Percentiles rank a stretch among this genome's conserved stretches.
These are phyloP conservation scores for Rosa persica DNA, from an alignment of 306 rosid species.

Conservation along the genomic window DNA sequence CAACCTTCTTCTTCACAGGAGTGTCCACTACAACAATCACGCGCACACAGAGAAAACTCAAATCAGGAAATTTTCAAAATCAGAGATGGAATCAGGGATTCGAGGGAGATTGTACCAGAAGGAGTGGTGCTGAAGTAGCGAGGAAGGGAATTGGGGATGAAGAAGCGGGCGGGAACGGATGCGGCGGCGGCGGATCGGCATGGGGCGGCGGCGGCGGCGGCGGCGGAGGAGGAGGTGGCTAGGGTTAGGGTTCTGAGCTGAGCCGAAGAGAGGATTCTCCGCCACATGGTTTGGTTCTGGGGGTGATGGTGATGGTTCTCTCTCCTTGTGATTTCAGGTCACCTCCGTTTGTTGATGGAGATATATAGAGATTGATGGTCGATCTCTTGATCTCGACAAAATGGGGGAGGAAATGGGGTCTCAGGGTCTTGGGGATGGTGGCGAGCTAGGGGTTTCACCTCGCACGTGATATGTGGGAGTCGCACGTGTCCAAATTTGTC, in stretches of 20 bases:
- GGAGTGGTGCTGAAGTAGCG: slow-evolving; percentile 40
- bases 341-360: slow-evolving; percentile 11
- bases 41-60: background rate
- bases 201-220: slow-evolving; percentile 24
- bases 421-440: too few species aligned
- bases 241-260: slow-evolving; percentile 60
- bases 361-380: background rate
- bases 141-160: slow-evolving; percentile 21
- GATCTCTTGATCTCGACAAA: slow-evolving; percentile 1
- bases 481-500: slow-evolving; percentile 12
- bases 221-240: slow-evolving; percentile 10
- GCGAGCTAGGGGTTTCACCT: background rate
- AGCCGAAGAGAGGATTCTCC: slow-evolving; percentile 62
- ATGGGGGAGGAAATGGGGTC: slow-evolving; percentile 1
- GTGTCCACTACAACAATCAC: slow-evolving; percentile 27
- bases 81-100: background rate
- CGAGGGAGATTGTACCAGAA: slow-evolving; percentile 38
- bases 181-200: slow-evolving; percentile 37
- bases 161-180: slow-evolving; percentile 33
- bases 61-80: background rate
- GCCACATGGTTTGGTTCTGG: slow-evolving; percentile 51
- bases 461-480: slow-evolving; percentile 3
- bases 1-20: slow-evolving; percentile 61
- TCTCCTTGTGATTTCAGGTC: slow-evolving; percentile 22
- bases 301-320: background rate